These are phyloP conservation scores for Carex littledalei DNA, from an alignment of 176 grass and related monocot species.

Conservation along the genomic window DNA sequence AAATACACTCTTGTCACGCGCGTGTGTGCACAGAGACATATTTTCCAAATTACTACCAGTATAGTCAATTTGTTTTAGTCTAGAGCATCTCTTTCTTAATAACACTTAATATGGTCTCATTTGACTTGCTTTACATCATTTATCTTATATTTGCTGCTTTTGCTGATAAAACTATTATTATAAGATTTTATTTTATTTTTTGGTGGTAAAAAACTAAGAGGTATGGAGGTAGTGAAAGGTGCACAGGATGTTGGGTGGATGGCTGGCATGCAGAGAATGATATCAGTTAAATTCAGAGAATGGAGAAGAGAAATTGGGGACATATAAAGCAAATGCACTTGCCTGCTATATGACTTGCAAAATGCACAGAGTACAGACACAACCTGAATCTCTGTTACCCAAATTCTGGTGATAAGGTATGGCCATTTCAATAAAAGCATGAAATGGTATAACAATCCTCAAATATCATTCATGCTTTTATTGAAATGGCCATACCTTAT, in stretches of 20 bases:
- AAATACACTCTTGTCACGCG: background rate
- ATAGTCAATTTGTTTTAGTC: background rate
- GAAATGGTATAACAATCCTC: background rate
- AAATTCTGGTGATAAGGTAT: conserved; percentile 2
- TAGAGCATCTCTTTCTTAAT: no score
- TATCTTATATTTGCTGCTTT: background rate
- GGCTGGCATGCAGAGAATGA: conserved; percentile 21
- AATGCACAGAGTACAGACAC: background rate
- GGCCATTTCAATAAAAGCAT: background rate
- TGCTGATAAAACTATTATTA: background rate
- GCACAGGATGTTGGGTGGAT: conserved; percentile 5
- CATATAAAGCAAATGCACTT: conserved; percentile 39
- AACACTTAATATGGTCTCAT: background rate
- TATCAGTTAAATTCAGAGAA: conserved; percentile 23
- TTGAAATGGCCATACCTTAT: no score
- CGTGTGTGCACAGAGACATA: background rate
- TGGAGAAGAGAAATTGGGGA: conserved; percentile 23
- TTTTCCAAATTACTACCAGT: background rate
- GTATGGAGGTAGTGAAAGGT: conserved; percentile 18
- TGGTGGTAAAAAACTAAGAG: conserved; percentile 22
- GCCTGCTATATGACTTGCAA: conserved; percentile 8
- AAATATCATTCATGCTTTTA: background rate
- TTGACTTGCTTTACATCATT: background rate
- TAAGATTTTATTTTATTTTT: background rate
- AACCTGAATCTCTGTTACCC: conserved; percentile 14